A percentile compares a stretch with the other conserved stretches of the same genome.
phyloP scores from a whole-genome alignment of 2,329 filamentous ascomycete species.

The Pleurostoma richardsiae region DNA sequence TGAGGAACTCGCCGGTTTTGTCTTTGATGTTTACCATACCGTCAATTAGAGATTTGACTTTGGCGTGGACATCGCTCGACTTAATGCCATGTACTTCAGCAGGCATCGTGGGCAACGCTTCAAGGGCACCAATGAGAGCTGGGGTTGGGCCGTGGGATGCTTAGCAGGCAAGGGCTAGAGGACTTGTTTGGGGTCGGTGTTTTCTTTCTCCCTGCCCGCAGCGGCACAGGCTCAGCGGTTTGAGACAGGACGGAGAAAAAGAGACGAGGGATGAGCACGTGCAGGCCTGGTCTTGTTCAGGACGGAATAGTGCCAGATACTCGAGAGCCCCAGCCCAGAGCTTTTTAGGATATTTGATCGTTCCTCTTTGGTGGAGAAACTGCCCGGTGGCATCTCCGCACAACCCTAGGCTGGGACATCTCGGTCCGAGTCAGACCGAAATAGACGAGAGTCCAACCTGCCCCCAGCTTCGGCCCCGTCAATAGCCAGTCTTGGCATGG shows the following conservation, averaged over 20 bases:
- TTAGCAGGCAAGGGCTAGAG: neutral
- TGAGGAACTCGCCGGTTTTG: constrained; percentile 66
- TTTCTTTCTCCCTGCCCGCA: too few species aligned
- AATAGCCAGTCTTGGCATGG: neutral
- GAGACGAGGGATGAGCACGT: neutral
- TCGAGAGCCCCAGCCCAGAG: too few species aligned
- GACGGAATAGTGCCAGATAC: too few species aligned
- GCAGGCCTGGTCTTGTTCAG: too few species aligned
- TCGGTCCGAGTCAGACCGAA: constrained; percentile 11
- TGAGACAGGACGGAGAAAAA: neutral
- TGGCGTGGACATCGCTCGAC: constrained; percentile 40
- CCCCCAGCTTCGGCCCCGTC: neutral
- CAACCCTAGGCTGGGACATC: neutral
- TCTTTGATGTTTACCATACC: constrained; percentile 77
- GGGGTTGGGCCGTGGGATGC: neutral
- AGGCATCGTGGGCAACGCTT: constrained; percentile 25
- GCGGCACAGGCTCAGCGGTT: neutral
- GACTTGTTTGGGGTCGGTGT: neutral
- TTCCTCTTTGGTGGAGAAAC: constrained; percentile 7
- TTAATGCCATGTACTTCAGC: constrained; percentile 38
- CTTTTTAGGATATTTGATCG: too few species aligned
- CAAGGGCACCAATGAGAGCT: neutral
- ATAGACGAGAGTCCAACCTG: neutral
- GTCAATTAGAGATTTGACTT: constrained; percentile 63
- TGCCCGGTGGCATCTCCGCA: constrained; percentile 1